Percentiles rank a stretch among this genome's conserved stretches.
phyloP scores from a whole-genome alignment of 805 yeast species.

The Wickerhamomyces xylosicus region DNA sequence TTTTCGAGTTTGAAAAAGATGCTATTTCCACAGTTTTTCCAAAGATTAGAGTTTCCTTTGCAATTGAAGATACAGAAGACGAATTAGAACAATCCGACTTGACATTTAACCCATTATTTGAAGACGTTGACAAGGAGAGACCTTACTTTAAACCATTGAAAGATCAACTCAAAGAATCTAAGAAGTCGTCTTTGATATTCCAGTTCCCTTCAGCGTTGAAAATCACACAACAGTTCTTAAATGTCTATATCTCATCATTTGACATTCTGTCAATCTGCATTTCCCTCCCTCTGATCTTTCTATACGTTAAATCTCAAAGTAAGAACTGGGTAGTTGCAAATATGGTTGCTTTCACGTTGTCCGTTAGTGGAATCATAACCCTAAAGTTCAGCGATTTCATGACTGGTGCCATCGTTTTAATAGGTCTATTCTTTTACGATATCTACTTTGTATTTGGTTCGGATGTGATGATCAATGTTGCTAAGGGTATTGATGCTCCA shows the following conservation, averaged over 20 bases:
- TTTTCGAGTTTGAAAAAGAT: conserved; percentile 7
- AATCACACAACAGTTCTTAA: background rate
- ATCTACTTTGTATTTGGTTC: conserved; percentile 59
- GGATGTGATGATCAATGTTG: conserved; percentile 53
- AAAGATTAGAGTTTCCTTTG: background rate
- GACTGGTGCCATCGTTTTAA: conserved; percentile 33
- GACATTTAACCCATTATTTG: background rate
- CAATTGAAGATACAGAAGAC: background rate
- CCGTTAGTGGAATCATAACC: background rate
- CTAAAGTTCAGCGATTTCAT: conserved; percentile 19
- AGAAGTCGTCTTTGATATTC: background rate
- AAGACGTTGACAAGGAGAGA: background rate
- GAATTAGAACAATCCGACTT: background rate
- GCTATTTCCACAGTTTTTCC: background rate
- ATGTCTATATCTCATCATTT: conserved; percentile 3
- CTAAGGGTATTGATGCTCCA: conserved; percentile 44
- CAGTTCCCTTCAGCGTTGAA: background rate
- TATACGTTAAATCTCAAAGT: background rate
- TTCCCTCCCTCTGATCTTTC: conserved; percentile 9
- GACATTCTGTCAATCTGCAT: conserved; percentile 2
- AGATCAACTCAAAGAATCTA: background rate
- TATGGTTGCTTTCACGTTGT: background rate
- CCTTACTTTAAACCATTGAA: background rate
- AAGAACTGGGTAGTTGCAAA: background rate
- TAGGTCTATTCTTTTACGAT: conserved; percentile 49